Percentiles rank a stretch among this genome's conserved stretches.
phyloP scores from a whole-genome alignment of 805 yeast species.

The Tetrapisispora phaffii region DNA sequence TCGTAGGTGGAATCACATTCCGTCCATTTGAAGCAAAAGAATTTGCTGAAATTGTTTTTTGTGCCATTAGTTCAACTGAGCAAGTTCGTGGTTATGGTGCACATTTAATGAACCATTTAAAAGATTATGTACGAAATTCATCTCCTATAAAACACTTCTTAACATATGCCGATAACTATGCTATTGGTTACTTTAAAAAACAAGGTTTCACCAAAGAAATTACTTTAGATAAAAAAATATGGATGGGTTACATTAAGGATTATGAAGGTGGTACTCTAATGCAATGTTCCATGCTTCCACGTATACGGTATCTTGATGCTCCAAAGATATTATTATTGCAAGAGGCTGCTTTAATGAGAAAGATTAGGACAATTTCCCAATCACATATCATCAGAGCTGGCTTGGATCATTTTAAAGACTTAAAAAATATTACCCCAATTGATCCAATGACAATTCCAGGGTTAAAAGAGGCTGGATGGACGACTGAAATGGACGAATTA shows the following conservation, averaged over 20 bases:
- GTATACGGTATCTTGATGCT: slow-evolving; percentile 78
- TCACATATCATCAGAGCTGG: slow-evolving; percentile 81
- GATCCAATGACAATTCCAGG: slow-evolving; percentile 88
- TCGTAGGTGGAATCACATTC: slow-evolving; percentile 95
- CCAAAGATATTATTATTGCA: slow-evolving; percentile 78
- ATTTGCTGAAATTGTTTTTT: slow-evolving; percentile 96
- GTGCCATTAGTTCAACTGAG: slow-evolving; percentile 95
- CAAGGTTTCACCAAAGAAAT: slow-evolving; percentile 97
- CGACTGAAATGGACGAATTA: slow-evolving; percentile 93
- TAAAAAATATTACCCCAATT: slow-evolving; percentile 39
- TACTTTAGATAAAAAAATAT: slow-evolving; percentile 67
- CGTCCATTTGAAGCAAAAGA: slow-evolving; percentile 83
- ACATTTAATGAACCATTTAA: slow-evolving; percentile 93
- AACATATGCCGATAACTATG: slow-evolving; percentile 97
- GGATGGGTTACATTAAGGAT: slow-evolving; percentile 99
- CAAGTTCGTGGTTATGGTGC: slow-evolving; percentile 99
- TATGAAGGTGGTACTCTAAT: slow-evolving; percentile 97
- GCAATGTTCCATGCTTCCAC: slow-evolving; percentile 93
- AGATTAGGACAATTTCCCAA: slow-evolving; percentile 68
- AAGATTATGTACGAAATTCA: slow-evolving; percentile 87
- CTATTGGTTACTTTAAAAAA: slow-evolving; percentile 95
- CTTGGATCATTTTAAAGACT: slow-evolving; percentile 53
- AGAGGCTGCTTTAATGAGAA: slow-evolving; percentile 81
- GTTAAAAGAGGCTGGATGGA: slow-evolving; percentile 90
- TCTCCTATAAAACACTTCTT: slow-evolving; percentile 76